Evolutionary conservation across 805 yeast genomes (phyloP).

Genomic region (Tetrapisispora iriomotensis): DNA sequence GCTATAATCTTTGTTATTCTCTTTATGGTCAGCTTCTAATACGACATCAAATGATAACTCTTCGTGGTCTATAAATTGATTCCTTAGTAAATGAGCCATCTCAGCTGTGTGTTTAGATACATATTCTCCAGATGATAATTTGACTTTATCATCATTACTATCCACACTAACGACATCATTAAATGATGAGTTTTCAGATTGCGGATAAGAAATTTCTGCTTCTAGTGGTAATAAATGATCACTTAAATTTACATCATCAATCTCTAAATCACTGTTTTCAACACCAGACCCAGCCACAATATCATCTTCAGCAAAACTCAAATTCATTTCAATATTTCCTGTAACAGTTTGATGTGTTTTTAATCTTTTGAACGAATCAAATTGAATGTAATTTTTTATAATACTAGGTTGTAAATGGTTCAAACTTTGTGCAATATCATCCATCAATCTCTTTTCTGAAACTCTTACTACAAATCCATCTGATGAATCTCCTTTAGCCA

Average conservation of each 20-base stretch:
- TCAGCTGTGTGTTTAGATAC: constrained; percentile 22
- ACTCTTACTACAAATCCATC: neutral
- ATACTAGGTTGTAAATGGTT: constrained; percentile 15
- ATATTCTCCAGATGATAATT: constrained; percentile 14
- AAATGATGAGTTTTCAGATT: constrained; percentile 1
- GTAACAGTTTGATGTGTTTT: constrained; percentile 5
- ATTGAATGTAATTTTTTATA: constrained; percentile 10
- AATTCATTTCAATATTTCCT: constrained; percentile 16
- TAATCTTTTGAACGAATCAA: constrained; percentile 15
- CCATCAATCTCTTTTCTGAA: constrained; percentile 16
- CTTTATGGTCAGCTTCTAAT: constrained; percentile 5
- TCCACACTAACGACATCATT: neutral
- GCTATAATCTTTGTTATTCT: neutral
- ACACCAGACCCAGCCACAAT: constrained; percentile 1
- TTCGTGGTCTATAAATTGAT: constrained; percentile 10
- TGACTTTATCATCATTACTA: constrained; percentile 9
- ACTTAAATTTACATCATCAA: constrained; percentile 7
- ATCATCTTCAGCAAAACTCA: constrained; percentile 17
- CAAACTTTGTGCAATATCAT: constrained; percentile 12
- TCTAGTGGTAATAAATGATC: constrained; percentile 11
- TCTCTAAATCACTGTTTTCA: constrained; percentile 3
- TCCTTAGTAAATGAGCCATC: constrained; percentile 21
- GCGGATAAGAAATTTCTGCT: constrained; percentile 7
- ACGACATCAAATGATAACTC: constrained; percentile 9
- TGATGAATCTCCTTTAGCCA: constrained; percentile 13